Evolutionary conservation across 345 rosid species (phyloP), one percentile per base, ranked within the genome.

Genomic region (Hirschfeldia incana): DNA sequence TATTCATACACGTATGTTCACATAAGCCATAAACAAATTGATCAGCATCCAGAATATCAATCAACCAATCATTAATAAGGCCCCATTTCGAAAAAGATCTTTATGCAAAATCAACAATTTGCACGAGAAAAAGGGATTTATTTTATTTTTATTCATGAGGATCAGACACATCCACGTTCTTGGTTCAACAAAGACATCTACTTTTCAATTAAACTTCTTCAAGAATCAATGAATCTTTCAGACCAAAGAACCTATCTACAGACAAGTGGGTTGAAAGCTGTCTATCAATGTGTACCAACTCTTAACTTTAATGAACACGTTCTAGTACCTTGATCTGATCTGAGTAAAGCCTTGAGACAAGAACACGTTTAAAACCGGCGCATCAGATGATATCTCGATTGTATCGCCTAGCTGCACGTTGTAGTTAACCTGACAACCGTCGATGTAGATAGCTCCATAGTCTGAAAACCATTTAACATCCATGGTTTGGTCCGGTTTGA

Each of bases 311-410:
- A 4, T 68, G 36, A 74, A 69, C 75, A 68, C 8, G 21, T 64
- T 59, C 64, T 69, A 80, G 79, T 64, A 74, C 77, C 58, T 80
- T 71, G 80, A 71, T 71, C 58, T 76, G 77, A 55, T 37, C 58
- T 71, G 58, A 15, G 77, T 26, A 32, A 71, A 44, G 65, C 15
- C 51, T 2, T 78, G 59, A 69, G 92, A 82, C 87, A 94, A 81
- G 86, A 89, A 90, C 59, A 91, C 89, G 70, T 85, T 88, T 73
- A 92, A 83, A 72, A 76, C 80, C 0, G 94, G 94, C 26, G 98
- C 98, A 73, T 73, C 71, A 4, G 93, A 81, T 60, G 97, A 89
- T 82, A 91, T 70, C 68, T 89, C 84, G 57, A 92, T 79, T 58
- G 67, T 78, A 79, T 92, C 97, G 51, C 90, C 92, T 12, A 83